Base-by-base conservation (phyloP, 805 yeast species). In the Yamadazyma phyllophila region DNA sequence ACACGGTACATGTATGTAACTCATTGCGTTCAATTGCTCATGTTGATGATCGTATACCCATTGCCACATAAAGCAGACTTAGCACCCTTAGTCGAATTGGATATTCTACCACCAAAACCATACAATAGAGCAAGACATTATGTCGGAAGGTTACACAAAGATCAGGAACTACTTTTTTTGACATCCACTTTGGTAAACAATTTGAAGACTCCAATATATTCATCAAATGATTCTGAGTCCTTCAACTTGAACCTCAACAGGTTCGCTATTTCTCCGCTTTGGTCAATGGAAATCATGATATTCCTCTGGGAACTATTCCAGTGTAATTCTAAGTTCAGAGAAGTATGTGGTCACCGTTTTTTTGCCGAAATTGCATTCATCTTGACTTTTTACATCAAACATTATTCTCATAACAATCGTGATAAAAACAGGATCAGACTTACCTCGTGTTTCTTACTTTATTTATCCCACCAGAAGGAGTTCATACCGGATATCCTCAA, bases 231-330 rank as follows among this genome's bases (percentile, higher is more conserved):
- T 11, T 24, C 42, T 3, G 44, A 46, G 13, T 51, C 52, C 12
- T 46, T 52, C 37, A 45, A 41, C 26, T 13, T 41, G 6, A 39
- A 38, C 17, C 20, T 42, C 9, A 36, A 26, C 13, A 29, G 46
- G 10, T 36, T 29, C 15, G n/a, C 30, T 8, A 11, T 32, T 49
- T 59, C 66, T 38, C 53, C 69, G 4, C 55, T 73, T 14, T 72
- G 90, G 83, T 61, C 81, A 2, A 65, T 73, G 3, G 91, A 85
- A 56, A 58, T 78, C n/a, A 62, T 80, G 5, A 73, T 85, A 59
- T 59, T 91, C 7, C 53, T 86, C 12, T 88, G 96, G 87, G 96
- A 87, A 55, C 65, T 89, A 36, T 65, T 80, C 29, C 92, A 88
- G 58, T 82, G 89, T 54, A 92, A 92, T 63, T 71, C 71, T 47